phyloP scores from a whole-genome alignment of 768 basidiomycete genomes.

The Xerocomellus intermedius region DNA sequence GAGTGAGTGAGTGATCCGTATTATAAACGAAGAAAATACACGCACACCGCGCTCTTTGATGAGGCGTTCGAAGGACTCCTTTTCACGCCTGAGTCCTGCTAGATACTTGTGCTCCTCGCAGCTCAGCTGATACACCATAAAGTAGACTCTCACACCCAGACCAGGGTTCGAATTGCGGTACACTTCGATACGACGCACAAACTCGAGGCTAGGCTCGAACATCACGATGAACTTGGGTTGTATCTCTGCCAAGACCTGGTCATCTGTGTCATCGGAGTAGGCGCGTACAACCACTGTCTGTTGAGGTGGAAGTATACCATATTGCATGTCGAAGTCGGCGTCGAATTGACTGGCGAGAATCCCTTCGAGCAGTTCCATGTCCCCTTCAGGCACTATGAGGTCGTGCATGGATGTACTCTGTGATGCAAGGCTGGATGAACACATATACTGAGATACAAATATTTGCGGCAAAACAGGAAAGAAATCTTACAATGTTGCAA shows the following conservation, averaged over 20 bases:
- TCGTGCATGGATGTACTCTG: conserved; percentile 18
- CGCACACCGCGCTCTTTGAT: conserved; percentile 90
- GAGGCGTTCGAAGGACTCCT: conserved; percentile 88
- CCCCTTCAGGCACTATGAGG: conserved; percentile 14
- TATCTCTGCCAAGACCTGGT: conserved; percentile 81
- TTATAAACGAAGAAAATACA: conserved; percentile 17
- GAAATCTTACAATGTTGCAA: conserved; percentile 57
- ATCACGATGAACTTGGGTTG: conserved; percentile 91
- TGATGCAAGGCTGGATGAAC: conserved; percentile 16
- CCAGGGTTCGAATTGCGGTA: conserved; percentile 85
- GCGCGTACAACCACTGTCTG: conserved; percentile 83
- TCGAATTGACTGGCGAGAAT: conserved; percentile 36
- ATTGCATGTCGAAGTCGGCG: conserved; percentile 70
- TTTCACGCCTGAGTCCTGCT: conserved; percentile 83
- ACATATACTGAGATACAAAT: not conserved
- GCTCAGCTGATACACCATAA: conserved; percentile 91
- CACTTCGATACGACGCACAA: conserved; percentile 89
- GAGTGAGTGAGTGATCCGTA: not conserved
- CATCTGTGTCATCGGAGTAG: conserved; percentile 92
- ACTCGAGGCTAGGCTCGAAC: conserved; percentile 94
- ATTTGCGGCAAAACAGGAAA: not conserved
- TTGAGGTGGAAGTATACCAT: conserved; percentile 74
- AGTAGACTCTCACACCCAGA: conserved; percentile 84
- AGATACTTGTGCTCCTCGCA: conserved; percentile 97
- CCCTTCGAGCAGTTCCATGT: conserved; percentile 24